Conservation (phyloP, 2,329 filamentous ascomycete species). For the Simplicillium aogashimaense region DNA sequence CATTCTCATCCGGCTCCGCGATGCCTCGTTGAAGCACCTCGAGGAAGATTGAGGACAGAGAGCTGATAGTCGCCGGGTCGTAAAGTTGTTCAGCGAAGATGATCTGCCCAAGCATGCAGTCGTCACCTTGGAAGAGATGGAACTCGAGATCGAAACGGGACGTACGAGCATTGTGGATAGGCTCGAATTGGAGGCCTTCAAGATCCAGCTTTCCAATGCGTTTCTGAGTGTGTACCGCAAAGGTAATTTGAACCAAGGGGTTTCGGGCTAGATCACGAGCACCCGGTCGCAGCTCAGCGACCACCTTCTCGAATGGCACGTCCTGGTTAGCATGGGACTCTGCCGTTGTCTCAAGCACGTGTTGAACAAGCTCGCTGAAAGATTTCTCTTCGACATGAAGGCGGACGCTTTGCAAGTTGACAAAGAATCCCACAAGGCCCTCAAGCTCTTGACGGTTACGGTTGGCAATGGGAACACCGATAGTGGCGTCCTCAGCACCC, state of each 20-base stretch:
- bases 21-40: slow-evolving; percentile 1
- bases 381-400: slow-evolving; percentile 6
- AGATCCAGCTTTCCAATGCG: slow-evolving; percentile 4
- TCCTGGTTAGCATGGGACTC: slow-evolving; percentile 12
- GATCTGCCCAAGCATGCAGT: no score
- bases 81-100: no score
- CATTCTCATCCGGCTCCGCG: background rate
- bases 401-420: slow-evolving; percentile 5
- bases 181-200: slow-evolving; percentile 5
- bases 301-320: slow-evolving; percentile 13
- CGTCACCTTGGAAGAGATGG: no score
- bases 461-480: slow-evolving; percentile 3
- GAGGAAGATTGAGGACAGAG: no score
- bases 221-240: slow-evolving; percentile 10
- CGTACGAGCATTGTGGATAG: no score
- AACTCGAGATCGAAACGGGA: no score
- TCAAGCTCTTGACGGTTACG: slow-evolving; percentile 1
- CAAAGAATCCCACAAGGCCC: slow-evolving; percentile 2
- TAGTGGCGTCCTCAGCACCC: slow-evolving; percentile 2
- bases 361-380: slow-evolving; percentile 10
- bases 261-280: slow-evolving; percentile 6
- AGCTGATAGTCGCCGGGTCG: no score
- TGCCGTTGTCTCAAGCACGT: slow-evolving; percentile 6
- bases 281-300: slow-evolving; percentile 5
- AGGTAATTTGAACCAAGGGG: slow-evolving; percentile 9